Evolutionary conservation across 2,329 filamentous ascomycete species (phyloP).

Genomic region (Teratosphaeria epicoccoides): DNA sequence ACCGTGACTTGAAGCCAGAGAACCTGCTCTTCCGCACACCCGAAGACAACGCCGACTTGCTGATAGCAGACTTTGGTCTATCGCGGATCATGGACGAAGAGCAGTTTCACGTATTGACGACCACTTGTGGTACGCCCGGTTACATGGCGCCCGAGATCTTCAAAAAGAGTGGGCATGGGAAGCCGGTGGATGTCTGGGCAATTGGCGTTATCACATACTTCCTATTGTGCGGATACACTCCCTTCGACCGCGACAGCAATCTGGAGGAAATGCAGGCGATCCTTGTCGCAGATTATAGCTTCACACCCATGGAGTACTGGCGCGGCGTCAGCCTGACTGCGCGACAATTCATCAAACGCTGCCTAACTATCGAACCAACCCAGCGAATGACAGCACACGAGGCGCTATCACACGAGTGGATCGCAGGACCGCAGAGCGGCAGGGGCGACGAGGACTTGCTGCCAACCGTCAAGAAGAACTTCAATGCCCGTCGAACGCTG

Average conservation of each 20-base stretch:
- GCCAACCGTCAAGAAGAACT: constrained; percentile 59
- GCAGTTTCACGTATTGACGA: constrained; percentile 94
- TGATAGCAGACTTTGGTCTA: constrained; percentile 95
- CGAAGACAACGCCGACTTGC: constrained; percentile 90
- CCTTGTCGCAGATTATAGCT: constrained; percentile 88
- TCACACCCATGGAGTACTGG: constrained; percentile 94
- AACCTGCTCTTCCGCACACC: constrained; percentile 94
- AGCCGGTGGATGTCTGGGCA: constrained; percentile 96
- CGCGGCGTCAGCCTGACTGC: constrained; percentile 73
- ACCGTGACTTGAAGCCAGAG: constrained; percentile 94
- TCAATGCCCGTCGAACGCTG: constrained; percentile 54
- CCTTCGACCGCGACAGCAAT: constrained; percentile 94
- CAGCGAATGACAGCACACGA: constrained; percentile 86
- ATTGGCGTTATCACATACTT: constrained; percentile 99
- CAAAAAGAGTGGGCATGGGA: constrained; percentile 95
- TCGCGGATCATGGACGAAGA: constrained; percentile 98
- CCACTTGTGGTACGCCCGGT: constrained; percentile 91
- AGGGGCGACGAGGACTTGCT: constrained; percentile 44
- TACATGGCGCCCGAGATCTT: constrained; percentile 99
- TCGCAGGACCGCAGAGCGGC: constrained; percentile 42
- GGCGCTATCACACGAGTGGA: constrained; percentile 55
- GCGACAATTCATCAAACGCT: constrained; percentile 84
- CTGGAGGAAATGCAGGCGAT: constrained; percentile 99
- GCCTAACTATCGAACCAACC: constrained; percentile 79
- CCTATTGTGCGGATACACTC: constrained; percentile 92